A percentile compares a stretch with the other conserved stretches of the same genome.
Evolutionary conservation across 2,329 filamentous ascomycete species (phyloP).

Genomic region (Zymoseptoria brevis): DNA sequence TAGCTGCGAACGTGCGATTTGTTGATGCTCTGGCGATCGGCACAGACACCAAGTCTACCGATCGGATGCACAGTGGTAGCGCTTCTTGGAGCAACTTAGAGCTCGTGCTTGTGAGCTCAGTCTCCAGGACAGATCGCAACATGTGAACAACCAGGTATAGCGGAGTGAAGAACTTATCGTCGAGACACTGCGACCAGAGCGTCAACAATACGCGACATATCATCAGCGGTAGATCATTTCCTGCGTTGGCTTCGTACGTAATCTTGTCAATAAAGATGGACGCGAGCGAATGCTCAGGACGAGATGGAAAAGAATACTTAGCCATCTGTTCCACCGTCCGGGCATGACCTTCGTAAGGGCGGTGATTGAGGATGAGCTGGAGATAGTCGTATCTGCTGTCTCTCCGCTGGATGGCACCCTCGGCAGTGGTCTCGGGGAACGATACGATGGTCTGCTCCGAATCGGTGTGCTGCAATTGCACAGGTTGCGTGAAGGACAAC

Average conservation of each 20-base stretch:
- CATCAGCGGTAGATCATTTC: constrained; percentile 52
- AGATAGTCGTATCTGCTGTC: constrained; percentile 36
- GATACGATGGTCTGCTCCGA: constrained; percentile 11
- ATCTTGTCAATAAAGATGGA: constrained; percentile 61
- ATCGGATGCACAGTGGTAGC: constrained; percentile 37
- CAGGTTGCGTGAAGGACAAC: constrained; percentile 22
- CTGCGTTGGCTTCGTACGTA: constrained; percentile 43
- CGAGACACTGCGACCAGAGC: constrained; percentile 60
- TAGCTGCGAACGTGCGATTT: constrained; percentile 21
- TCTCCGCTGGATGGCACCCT: constrained; percentile 2
- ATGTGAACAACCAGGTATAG: constrained; percentile 59
- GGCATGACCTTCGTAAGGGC: constrained; percentile 46
- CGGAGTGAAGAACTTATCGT: constrained; percentile 56
- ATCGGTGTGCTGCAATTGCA: constrained; percentile 16
- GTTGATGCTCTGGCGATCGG: constrained; percentile 36
- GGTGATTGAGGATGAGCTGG: constrained; percentile 58
- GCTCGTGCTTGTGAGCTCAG: constrained; percentile 52
- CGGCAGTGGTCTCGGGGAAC: background rate
- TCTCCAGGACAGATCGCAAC: constrained; percentile 54
- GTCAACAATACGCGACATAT: constrained; percentile 57
- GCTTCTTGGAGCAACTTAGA: constrained; percentile 53
- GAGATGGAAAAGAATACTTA: constrained; percentile 57
- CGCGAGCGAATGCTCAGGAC: constrained; percentile 54
- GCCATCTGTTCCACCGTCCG: constrained; percentile 62
- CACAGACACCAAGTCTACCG: constrained; percentile 48